Evolutionary conservation across 2,329 filamentous ascomycete species (phyloP).

Genomic region (Blastomyces parvus): DNA sequence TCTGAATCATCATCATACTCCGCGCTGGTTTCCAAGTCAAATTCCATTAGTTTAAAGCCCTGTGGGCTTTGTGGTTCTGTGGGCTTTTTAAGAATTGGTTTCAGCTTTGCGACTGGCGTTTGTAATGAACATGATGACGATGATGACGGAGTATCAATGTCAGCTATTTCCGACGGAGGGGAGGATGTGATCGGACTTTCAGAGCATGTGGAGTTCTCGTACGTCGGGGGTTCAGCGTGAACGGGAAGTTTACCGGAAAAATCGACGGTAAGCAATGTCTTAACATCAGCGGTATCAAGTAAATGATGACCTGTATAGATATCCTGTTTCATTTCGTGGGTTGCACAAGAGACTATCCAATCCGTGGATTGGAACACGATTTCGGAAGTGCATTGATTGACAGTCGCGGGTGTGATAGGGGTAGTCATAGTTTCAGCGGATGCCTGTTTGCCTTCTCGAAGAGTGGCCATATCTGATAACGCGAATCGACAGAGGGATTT

Average conservation of each 20-base stretch:
- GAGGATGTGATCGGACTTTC: conserved; percentile 1
- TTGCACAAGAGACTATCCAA: not conserved
- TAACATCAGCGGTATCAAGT: not conserved
- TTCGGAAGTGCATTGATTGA: not conserved
- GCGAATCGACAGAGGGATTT: not conserved
- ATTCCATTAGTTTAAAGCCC: not conserved
- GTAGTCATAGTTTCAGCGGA: not conserved
- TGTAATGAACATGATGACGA: conserved; percentile 3
- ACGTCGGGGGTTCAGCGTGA: not conserved
- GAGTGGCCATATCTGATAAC: not conserved
- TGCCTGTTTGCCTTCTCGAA: not conserved
- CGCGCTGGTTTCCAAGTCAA: not conserved
- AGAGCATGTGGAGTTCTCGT: not conserved
- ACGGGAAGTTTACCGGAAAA: not conserved
- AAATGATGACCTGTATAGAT: not conserved
- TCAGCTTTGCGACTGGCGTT: not conserved
- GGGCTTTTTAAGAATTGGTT: conserved; percentile 7
- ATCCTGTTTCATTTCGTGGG: not conserved
- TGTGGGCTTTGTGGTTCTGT: not conserved
- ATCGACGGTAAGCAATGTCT: not conserved
- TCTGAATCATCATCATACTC: conserved; percentile 5
- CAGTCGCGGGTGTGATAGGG: not conserved
- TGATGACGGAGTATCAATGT: not conserved
- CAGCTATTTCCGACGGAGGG: not conserved
- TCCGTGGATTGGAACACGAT: not conserved